Evolutionary conservation across 768 basidiomycete species (phyloP), one percentile per base, ranked within the genome.

Genomic region (Boletus coccyginus): DNA sequence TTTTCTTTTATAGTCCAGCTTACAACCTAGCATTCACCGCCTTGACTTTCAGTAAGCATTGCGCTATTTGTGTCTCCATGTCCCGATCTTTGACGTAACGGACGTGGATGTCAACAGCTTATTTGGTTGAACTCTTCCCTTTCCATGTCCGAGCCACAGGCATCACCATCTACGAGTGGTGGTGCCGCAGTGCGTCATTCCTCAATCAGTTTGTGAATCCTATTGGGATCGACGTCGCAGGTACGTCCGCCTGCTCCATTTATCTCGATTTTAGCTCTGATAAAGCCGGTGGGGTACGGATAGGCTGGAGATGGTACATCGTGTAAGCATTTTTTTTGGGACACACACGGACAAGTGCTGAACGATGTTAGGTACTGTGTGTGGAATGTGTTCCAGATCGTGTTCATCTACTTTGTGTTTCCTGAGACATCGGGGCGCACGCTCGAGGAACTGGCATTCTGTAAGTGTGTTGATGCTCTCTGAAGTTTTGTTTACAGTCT

Each of bases 91-190:
- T 58, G 13, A 60, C 9, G 29, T 31, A 36, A 19, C 2, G 17
- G 63, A 35, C 35, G 4, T 17, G 5, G 19, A 42, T 7, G 17
- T 10, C 32, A 3, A 21, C 59, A 83, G 83, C 82, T 7, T 86
- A 77, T 77, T 70, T 85, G 55, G 82, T 85, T 31, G 85, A 86
- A 62, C 64, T 87, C 29, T 86, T 86, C 74, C 84, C 84, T 0
- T 86, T 75, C 73, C 78, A 81, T 57, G 75, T 78, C 29, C 81
- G 85, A 52, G 78, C 85, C 1, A 82, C 81, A 66, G 85, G 85
- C 36, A 77, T 86, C 54, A 73, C 84, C 5, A 66, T 86, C 36
- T 84, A 82, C 71, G 82, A 86, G 59, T 81, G 78, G 74, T 83
- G 79, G 69, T 73, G 79, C 45, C 78, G 84, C 19, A 69, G 73